Percentiles rank a stretch among this genome's conserved stretches.
These are phyloP conservation scores for Claviceps lovelessii DNA, from an alignment of 2,329 filamentous ascomycete species.

Conservation along the genomic window DNA sequence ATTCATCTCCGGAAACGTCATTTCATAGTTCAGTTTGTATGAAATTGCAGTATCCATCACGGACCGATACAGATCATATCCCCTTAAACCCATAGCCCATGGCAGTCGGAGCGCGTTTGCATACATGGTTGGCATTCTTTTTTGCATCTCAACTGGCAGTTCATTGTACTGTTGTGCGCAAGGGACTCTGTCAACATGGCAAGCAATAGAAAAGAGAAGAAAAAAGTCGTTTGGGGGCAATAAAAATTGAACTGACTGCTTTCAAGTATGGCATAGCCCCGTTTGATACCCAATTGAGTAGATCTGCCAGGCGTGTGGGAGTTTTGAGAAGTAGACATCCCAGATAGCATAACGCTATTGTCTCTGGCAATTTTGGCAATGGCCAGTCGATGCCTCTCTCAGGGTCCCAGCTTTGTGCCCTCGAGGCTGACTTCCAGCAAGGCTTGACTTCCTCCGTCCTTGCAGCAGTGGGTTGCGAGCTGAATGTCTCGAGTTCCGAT, in stretches of 20 bases:
- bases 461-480: conserved; percentile 20
- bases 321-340: conserved; percentile 61
- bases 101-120: conserved; percentile 43
- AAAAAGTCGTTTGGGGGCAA: background rate
- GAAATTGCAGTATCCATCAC: conserved; percentile 48
- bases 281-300: conserved; percentile 52
- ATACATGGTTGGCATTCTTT: conserved; percentile 48
- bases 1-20: conserved; percentile 62
- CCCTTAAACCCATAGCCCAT: conserved; percentile 25
- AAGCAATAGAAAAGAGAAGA: background rate
- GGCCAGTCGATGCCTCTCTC: conserved; percentile 34
- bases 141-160: conserved; percentile 50
- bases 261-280: conserved; percentile 59
- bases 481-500: conserved; percentile 22
- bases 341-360: conserved; percentile 66
- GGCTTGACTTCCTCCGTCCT: conserved; percentile 9
- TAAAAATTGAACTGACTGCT: conserved; percentile 34
- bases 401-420: conserved; percentile 29
- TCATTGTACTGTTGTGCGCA: conserved; percentile 33
- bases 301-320: conserved; percentile 60
- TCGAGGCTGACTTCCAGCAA: conserved; percentile 17
- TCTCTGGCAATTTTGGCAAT: conserved; percentile 57
- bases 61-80: conserved; percentile 48
- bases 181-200: background rate
- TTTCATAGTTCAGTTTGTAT: conserved; percentile 52